A percentile compares a stretch with the other conserved stretches of the same genome.
These are phyloP conservation scores for Trypethelium eluteriae DNA, from an alignment of 495 filamentous ascomycete genomes.

Conservation along the genomic window DNA sequence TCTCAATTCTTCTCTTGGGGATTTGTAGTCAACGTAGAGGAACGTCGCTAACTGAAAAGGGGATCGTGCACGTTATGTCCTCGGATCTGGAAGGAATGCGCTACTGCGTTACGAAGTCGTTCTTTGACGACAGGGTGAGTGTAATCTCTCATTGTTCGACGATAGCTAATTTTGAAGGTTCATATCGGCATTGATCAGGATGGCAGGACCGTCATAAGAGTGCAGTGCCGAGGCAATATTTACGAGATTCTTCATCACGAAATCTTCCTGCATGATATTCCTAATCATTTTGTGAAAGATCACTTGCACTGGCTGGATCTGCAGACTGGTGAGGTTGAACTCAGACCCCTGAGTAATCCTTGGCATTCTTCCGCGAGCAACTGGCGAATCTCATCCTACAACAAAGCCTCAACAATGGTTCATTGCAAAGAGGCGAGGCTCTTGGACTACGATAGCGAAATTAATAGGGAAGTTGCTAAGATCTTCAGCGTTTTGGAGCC, in stretches of 20 bases:
- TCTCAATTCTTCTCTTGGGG: neutral
- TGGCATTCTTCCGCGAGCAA: conserved; percentile 37
- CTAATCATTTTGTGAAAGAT: conserved; percentile 39
- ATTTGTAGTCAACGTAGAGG: neutral
- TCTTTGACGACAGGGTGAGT: neutral
- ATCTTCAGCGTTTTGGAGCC: conserved; percentile 35
- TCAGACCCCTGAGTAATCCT: conserved; percentile 37
- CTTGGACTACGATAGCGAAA: neutral
- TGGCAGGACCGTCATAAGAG: neutral
- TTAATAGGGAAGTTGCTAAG: neutral
- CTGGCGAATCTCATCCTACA: conserved; percentile 22
- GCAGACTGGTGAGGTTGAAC: conserved; percentile 41
- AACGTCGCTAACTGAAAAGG: neutral
- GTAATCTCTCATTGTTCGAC: neutral
- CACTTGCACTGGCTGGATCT: conserved; percentile 56
- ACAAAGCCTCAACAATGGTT: neutral
- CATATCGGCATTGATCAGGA: neutral
- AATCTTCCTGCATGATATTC: conserved; percentile 41
- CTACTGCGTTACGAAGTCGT: neutral
- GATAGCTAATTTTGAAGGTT: neutral
- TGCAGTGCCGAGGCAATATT: neutral
- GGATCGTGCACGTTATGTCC: neutral
- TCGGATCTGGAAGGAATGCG: neutral
- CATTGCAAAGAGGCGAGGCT: neutral
- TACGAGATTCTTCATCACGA: conserved; percentile 42